Conservation (phyloP, 768 basidiomycete species). For the Crucibulum laeve region DNA sequence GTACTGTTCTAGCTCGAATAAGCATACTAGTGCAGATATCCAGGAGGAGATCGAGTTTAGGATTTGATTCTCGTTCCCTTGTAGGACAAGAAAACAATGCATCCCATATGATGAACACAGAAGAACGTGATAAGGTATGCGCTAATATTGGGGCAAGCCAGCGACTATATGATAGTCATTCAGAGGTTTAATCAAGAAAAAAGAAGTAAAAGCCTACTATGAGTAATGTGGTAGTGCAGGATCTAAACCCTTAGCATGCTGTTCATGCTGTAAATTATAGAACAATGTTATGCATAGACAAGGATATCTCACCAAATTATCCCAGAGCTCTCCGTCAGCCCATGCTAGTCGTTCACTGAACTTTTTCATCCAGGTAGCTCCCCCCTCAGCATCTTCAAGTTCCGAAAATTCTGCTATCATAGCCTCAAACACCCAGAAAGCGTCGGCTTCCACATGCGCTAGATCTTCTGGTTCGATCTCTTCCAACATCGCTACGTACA, state of each 20-base stretch:
- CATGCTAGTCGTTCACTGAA: slow-evolving; percentile 56
- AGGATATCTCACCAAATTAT: slow-evolving; percentile 45
- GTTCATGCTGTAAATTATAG: neutral
- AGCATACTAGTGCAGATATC: slow-evolving; percentile 72
- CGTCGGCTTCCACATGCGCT: slow-evolving; percentile 72
- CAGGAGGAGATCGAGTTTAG: slow-evolving; percentile 65
- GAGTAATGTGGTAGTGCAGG: slow-evolving; percentile 76
- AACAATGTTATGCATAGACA: slow-evolving; percentile 4
- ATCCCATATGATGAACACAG: slow-evolving; percentile 67
- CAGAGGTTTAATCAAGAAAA: neutral
- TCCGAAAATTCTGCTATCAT: slow-evolving; percentile 71
- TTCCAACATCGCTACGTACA: slow-evolving; percentile 58
- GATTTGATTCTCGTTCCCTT: slow-evolving; percentile 49
- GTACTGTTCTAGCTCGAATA: slow-evolving; percentile 45
- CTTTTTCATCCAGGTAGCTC: slow-evolving; percentile 56
- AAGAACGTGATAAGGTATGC: slow-evolving; percentile 64
- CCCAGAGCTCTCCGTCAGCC: slow-evolving; percentile 61
- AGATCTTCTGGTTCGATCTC: slow-evolving; percentile 60
- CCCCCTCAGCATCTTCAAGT: slow-evolving; percentile 65
- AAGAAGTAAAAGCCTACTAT: slow-evolving; percentile 44
- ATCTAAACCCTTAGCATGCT: slow-evolving; percentile 65
- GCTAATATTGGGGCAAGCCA: slow-evolving; percentile 73
- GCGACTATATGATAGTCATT: slow-evolving; percentile 38
- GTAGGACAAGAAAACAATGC: slow-evolving; percentile 57
- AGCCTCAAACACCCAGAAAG: slow-evolving; percentile 79